Conservation (phyloP, 179 eudicot genomes). For the Beta lomatogona region DNA sequence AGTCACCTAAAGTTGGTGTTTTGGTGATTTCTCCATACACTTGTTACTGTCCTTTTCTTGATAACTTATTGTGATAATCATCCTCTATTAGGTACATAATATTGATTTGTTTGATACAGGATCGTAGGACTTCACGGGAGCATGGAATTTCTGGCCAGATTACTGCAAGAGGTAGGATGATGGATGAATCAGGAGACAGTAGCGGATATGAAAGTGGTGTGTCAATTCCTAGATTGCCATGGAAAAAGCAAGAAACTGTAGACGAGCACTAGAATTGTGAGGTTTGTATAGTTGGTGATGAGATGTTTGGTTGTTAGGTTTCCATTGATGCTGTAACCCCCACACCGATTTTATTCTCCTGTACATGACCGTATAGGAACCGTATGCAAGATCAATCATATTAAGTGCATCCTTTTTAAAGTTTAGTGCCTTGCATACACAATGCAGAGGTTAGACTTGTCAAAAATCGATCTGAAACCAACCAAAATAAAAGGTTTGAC, state of each 20-base stretch:
- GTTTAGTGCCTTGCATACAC: no score
- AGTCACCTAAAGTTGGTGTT: no score
- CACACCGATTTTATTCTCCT: background rate
- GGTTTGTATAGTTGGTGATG: constrained; percentile 1
- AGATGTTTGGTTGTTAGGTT: background rate
- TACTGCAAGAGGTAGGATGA: constrained; percentile 32
- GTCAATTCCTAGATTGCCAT: constrained; percentile 37
- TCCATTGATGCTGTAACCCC: background rate
- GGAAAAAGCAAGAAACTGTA: constrained; percentile 39
- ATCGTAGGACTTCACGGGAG: constrained; percentile 46
- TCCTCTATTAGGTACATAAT: background rate
- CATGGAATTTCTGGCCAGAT: constrained; percentile 34
- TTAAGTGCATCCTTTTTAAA: no score
- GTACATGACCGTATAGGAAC: background rate
- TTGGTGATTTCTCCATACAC: background rate
- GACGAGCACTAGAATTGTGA: constrained; percentile 3
- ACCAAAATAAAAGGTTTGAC: no score
- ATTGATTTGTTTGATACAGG: constrained; percentile 37
- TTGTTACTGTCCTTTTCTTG: background rate
- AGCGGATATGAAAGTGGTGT: constrained; percentile 67
- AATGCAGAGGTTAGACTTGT: no score
- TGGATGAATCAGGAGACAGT: constrained; percentile 70
- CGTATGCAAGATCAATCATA: background rate
- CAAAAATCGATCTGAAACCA: no score
- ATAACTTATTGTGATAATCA: background rate